Evolutionary conservation across 2,329 filamentous ascomycete species (phyloP), one percentile per base, ranked within the genome.

Genomic region (Fusarium annulatum): DNA sequence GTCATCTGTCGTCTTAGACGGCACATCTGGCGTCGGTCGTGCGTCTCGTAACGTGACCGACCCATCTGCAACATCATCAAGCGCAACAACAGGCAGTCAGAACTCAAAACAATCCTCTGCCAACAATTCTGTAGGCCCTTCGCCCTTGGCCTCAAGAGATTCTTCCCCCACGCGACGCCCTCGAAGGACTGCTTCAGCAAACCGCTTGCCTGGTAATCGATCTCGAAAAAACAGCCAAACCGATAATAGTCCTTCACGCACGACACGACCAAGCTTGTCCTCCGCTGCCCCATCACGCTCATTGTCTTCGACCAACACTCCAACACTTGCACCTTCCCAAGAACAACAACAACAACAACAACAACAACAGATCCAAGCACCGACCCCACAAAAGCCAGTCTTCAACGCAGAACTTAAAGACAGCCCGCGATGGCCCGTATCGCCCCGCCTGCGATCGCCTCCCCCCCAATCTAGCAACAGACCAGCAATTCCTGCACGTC

Each of bases 381-480:
- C 91, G 49, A 87, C 88, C 70, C 89, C 92, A 19, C 88, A 92
- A 77, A 94, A 95, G 81, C 84, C 88, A 9, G 80, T 85, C 30
- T 79, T 85, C 70, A 79, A 81, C 56, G 80, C 85, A 58, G 87
- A 92, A 59, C 78, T 86, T 45, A 87, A 81, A 78, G 88, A 91
- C 64, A 87, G 87, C 60, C 90, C 90, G 71, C 89, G 92, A 82
- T 96, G 93, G 93, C 93, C 94, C 33, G 84, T 92, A 69, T 95
- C 93, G 52, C 93, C 94, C 51, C 89, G 93, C 71, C 81, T 96
- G 72, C 93, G 92, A 80, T 95, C 94, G 12, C 94, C 94, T 61
- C 93, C 94, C 26, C 93, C 93, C 60, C 79, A 77, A 52, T 64
- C 85, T 63, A 85, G 83, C 48, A 36, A 34, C 78, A 86, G 84